Evolutionary conservation across 2,329 filamentous ascomycete genomes (phyloP), one percentile per base, ranked within the genome.

Genomic region (Graphium sp.): DNA sequence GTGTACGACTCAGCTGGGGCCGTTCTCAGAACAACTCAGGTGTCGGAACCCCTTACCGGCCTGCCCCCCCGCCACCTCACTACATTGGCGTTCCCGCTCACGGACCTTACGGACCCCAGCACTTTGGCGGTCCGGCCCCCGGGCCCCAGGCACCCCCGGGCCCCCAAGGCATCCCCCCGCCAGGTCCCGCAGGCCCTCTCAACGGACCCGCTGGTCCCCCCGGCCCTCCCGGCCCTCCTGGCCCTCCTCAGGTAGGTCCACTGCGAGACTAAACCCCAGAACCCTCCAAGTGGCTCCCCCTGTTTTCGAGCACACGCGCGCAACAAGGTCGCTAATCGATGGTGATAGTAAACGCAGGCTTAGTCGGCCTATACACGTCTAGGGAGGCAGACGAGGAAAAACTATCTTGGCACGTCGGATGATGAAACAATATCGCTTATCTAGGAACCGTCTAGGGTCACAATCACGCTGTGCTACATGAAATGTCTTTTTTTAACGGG

Each of bases 21-120:
- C 81, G 89, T 39, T 91, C 81, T 31, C 89, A 98, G 66, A 98
- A 95, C 73, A 98, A 98, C 66, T 95, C 87, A 36, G 89, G 89
- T 33, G 89, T 92, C 35, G 89, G 89, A 40, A 95, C 89, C 41
- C 89, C 89, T 34, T 95, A 98, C 60, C 80, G 89, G 38, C 89
- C 89, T 37, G 89, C 89, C 28, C 89, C 89, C 32, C 62, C 62
- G 26, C 62, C 62, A 23, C 62, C 62, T 34, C 62, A 66, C 47
- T 67, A 65, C 50, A 60, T 62, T 48, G 53, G 54, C 33, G 56
- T 59, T 50, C 56, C 58, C 34, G 52, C 46, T 28, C 53, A 56
- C 39, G 56, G 54, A 28, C 52, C 50, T 29, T 59, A 57, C 32
- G 58, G 55, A 13, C 55, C 56, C 35, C 54, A 52, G 38, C 58